Base-by-base conservation (phyloP, 805 yeast genomes). In the Candida boleticola region DNA sequence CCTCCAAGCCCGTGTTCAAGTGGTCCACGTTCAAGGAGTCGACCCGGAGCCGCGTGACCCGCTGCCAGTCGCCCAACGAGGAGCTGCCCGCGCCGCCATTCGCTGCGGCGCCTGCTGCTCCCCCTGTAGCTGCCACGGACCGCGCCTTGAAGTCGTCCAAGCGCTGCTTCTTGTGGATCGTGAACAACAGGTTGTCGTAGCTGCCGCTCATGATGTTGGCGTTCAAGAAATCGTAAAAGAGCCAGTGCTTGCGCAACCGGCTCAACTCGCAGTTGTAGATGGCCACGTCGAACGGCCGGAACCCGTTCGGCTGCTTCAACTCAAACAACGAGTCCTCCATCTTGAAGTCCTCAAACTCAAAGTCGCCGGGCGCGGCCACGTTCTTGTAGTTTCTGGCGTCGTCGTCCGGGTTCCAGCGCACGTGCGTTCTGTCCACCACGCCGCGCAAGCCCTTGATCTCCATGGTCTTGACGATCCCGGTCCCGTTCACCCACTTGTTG, bases 181-280 rank as follows among this genome's bases (percentile, higher is more conserved):
- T 90, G 68, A 93, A 93, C 51, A 93, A 71, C 2, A 98, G 85
- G 52, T 89, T 86, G 62, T 93, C 99, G 61, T 88, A 93, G 4
- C 95, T 78, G 0, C 99, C 99, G 44, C 92, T 84, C 57, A 89
- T 78, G 51, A 82, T 80, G 50, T 81, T 83, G 10, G 97, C 95
- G 57, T 85, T 87, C 45, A 93, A 63, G 34, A 92, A 68, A 58
- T 93, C 99, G 60, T 85, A 85, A 55, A 88, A 85, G 22, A 93
- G 68, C 98, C 99, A 93, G 60, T 93, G 96, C 60, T 89, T 88
- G 42, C 99, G 73, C 43, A 93, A 69, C 40, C 76, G 71, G 1
- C 90, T 84, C 33, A 90, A 60, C 45, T 89, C 95, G 58, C 96
- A 85, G 55, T 81, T 84, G 64, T 85, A 90, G n/a, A 93, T 75